Evolutionary conservation across 2,329 filamentous ascomycete genomes (phyloP).

Genomic region (Colletotrichum viniferum): DNA sequence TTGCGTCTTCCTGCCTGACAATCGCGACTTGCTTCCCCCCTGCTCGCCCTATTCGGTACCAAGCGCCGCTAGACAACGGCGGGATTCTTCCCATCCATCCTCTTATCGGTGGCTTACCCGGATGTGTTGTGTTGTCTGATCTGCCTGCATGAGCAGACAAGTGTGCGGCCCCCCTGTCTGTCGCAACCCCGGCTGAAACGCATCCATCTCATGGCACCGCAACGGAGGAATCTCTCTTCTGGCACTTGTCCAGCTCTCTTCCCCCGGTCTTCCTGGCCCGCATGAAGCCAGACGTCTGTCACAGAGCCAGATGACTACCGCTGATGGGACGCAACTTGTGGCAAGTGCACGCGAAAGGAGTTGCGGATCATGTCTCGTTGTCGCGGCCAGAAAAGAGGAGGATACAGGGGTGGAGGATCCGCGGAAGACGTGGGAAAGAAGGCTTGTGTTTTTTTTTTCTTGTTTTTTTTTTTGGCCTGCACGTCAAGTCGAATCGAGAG

Average conservation of each 20-base stretch:
- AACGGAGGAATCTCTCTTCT: background rate
- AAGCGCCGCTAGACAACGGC: background rate
- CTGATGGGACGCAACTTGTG: background rate
- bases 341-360: constrained; percentile 10
- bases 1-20: background rate
- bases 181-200: constrained; percentile 13
- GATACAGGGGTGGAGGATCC: background rate
- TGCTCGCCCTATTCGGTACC: background rate
- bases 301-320: background rate
- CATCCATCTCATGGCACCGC: background rate
- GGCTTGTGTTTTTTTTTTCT: background rate
- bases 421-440: background rate
- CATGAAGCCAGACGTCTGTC: constrained; percentile 1
- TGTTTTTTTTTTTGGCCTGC: no score
- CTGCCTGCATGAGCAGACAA: background rate
- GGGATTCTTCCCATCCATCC: background rate
- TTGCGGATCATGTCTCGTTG: background rate
- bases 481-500: background rate
- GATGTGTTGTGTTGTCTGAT: background rate
- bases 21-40: background rate
- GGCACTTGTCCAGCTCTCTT: background rate
- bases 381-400: background rate
- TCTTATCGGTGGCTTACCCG: background rate
- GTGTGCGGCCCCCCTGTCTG: background rate
- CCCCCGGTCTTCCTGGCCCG: background rate